A percentile compares a stretch with the other conserved stretches of the same genome.
Conservation (phyloP, 352 stramenopile genomes). For the Globisporangium alternatum region DNA sequence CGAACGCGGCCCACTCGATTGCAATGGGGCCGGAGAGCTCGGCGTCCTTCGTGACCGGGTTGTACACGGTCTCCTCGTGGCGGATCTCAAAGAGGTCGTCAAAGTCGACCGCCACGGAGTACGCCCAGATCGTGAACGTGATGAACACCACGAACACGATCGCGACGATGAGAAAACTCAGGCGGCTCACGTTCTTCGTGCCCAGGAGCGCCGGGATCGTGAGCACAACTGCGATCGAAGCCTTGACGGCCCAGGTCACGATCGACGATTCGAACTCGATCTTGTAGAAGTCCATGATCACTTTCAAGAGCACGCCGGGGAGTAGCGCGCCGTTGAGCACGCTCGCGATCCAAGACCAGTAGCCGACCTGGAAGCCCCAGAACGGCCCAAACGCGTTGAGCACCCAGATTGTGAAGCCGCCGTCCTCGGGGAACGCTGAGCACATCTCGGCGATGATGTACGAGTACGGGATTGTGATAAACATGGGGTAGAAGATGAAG, state of each 20-base stretch:
- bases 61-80: slow-evolving; percentile 22
- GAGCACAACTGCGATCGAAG: slow-evolving; percentile 30
- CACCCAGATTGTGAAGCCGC: slow-evolving; percentile 69
- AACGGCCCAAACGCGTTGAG: slow-evolving; percentile 69
- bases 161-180: slow-evolving; percentile 26
- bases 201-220: slow-evolving; percentile 39
- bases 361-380: slow-evolving; percentile 78
- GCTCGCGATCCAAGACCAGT: slow-evolving; percentile 77
- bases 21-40: slow-evolving; percentile 26
- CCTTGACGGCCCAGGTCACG: slow-evolving; percentile 34
- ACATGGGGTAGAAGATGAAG: slow-evolving; percentile 54
- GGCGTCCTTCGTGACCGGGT: slow-evolving; percentile 17
- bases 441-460: slow-evolving; percentile 65
- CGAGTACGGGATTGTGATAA: slow-evolving; percentile 59
- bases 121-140: slow-evolving; percentile 47
- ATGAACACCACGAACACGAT: slow-evolving; percentile 39
- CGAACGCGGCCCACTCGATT: slow-evolving; percentile 75
- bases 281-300: slow-evolving; percentile 34
- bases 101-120: slow-evolving; percentile 22
- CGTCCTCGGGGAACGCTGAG: slow-evolving; percentile 72
- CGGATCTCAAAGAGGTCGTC: slow-evolving; percentile 47
- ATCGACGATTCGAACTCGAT: slow-evolving; percentile 25
- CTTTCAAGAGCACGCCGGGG: slow-evolving; percentile 48
- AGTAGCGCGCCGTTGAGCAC: slow-evolving; percentile 62
- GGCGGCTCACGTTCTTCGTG: slow-evolving; percentile 27